Base-by-base conservation (phyloP, 2,329 filamentous ascomycete genomes). In the Diaporthe sp. region DNA sequence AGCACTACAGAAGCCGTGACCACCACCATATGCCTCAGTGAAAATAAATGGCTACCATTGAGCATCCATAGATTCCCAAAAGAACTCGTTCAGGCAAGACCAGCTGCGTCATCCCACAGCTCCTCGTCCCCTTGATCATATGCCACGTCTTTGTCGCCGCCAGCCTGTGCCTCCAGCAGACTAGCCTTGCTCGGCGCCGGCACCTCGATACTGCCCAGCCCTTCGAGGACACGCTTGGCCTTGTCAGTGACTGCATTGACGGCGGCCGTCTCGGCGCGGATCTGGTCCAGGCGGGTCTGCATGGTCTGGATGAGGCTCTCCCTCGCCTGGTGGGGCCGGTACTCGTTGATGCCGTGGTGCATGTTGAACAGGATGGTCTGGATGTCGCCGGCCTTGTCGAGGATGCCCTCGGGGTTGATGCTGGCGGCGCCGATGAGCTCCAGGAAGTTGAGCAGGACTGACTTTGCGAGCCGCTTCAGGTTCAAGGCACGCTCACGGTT, bases 321-420 rank as follows among this genome's bases (percentile, higher is more conserved):
- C 60, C 96, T 87, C 34, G 96, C 95, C 85, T 98, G 96, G 82
- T 98, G 96, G 13, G 96, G 96, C 44, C 96, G 90, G 85, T 98
- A 98, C 83, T 98, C 93, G 83, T 99, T 99, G 78, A 98, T 92
- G 72, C 98, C 89, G 81, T 97, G 95, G 84, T 98, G 95, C 81
- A 97, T 94, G 83, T 98, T 98, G 83, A 96, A 92, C 78, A 98
- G 93, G 39, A 98, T 86, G 22, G 93, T 95, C 80, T 94, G 90
- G 44, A 99, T 85, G 83, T 98, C 94, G 60, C 91, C 88, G 61
- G 96, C 89, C 82, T 98, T 98, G 57, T 91, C 89, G 37, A 90
- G 87, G 71, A 92, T 93, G 82, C 93, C 79, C 57, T 79, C 61
- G 34, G 95, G 94, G 61, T 93, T 89, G n/a, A 90, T 84, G 13